A percentile compares a stretch with the other conserved stretches of the same genome.
These are phyloP conservation scores for Ambrosia trifida DNA, from an alignment of 129 eudicot species.

Conservation along the genomic window DNA sequence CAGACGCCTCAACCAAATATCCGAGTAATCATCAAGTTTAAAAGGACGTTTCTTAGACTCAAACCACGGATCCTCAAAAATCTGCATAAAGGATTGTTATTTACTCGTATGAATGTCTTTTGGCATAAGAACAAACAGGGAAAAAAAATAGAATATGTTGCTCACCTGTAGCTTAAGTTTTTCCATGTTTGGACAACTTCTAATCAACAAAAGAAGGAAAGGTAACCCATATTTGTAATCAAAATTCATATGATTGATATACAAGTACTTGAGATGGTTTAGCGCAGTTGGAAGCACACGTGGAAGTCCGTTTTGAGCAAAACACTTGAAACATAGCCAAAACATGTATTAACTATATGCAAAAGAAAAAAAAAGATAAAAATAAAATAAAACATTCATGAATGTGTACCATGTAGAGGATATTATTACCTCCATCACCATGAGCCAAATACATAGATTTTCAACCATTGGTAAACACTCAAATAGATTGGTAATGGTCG, in stretches of 20 bases:
- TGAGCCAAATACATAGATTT: neutral
- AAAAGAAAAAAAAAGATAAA: too few species aligned
- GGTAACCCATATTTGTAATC: neutral
- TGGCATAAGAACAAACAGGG: too few species aligned
- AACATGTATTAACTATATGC: neutral
- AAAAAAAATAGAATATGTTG: too few species aligned
- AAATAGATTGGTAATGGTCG: constrained; percentile 5
- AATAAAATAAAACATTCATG: too few species aligned
- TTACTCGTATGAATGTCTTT: too few species aligned
- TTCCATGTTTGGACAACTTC: constrained; percentile 11
- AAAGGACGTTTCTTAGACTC: neutral
- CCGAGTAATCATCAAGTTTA: neutral
- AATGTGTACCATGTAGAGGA: too few species aligned
- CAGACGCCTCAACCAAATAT: constrained; percentile 8
- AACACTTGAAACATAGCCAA: neutral
- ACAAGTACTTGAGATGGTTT: neutral
- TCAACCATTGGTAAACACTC: constrained; percentile 5
- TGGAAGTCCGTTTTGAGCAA: neutral
- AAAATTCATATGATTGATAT: neutral
- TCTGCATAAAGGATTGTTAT: too few species aligned
- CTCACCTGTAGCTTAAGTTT: constrained; percentile 13
- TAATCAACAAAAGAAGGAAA: neutral
- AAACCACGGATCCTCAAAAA: neutral
- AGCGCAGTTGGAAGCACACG: neutral
- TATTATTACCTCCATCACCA: neutral